Base-by-base conservation (phyloP, 2,329 filamentous ascomycete species). In the Periconia macrospinosa region DNA sequence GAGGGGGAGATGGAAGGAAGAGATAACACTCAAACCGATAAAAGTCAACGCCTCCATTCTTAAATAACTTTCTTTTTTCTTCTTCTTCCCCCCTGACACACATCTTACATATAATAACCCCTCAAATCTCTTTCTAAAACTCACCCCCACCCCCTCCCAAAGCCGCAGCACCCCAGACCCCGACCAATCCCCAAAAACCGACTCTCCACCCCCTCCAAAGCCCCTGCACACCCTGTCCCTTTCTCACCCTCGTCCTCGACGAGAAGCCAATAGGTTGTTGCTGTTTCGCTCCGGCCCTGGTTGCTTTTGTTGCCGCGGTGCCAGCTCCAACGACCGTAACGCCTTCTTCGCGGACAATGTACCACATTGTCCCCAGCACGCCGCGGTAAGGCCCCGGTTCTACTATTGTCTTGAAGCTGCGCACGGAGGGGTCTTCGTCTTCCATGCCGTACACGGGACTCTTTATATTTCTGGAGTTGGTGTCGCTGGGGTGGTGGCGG, bases 291-390 rank as follows among this genome's bases (percentile, higher is more conserved):
- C 33, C 33, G 15, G 6, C 33, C 11, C 11, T 13, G 15, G 11
- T 37, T 37, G 33, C 33, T 37, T 37, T 37, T 1, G 59, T 59
- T 20, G 65, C 64, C 6, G 56, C 52, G 1, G 65, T 48, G 18
- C 54, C 60, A 2, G 68, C 61, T 1, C 67, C 54, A 15, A 74
- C 55, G 46, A 73, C 62, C 47, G 77, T 64, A 78, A 55, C 77
- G 8, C 94, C 94, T 72, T 99, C 94, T 65, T 95, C 90, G 35
- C 87, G 83, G 1, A 90, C 82, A 56, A 99, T 94, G 55, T 85
- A 84, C 80, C 91, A 93, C 83, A 97, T 92, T 2, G 93, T 97
- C 2, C 91, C 90, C n/a, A 94, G 72, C 1, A 96, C 81, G n/a
- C 94, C 94, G 33, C 85, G 81, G 72, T 96, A 99, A 3, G 84